Percentiles rank a stretch among this genome's conserved stretches.
These are phyloP conservation scores for Flaveria robusta DNA, from an alignment of 129 eudicot genomes.

Conservation along the genomic window DNA sequence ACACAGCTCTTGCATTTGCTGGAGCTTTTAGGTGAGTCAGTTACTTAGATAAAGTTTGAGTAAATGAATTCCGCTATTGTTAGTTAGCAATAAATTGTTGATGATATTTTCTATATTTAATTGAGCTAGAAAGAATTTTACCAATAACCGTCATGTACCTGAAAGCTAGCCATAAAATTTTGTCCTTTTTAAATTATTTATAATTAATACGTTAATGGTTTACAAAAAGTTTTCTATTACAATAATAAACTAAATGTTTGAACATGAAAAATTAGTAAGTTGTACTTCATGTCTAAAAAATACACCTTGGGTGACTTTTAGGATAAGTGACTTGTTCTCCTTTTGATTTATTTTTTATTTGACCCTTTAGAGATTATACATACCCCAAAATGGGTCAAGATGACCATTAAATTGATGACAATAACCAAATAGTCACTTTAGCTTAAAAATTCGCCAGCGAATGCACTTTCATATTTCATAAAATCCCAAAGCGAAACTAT, in stretches of 20 bases:
- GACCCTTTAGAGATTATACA: background rate
- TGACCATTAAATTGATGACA: background rate
- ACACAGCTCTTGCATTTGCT: constrained; percentile 97
- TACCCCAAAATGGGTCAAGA: background rate
- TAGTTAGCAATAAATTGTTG: background rate
- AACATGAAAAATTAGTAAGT: background rate
- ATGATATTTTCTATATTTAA: background rate
- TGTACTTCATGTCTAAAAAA: background rate
- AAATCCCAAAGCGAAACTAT: constrained; percentile 1
- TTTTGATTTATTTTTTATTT: background rate
- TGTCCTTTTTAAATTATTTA: background rate
- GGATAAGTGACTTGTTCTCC: background rate
- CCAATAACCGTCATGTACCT: background rate
- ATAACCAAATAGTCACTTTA: background rate
- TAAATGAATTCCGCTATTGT: background rate
- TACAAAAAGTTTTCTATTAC: background rate
- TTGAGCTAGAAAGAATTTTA: background rate
- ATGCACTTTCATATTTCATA: background rate
- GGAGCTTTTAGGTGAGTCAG: constrained; percentile 82
- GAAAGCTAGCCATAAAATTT: background rate
- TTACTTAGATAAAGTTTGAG: background rate
- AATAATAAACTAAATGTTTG: background rate
- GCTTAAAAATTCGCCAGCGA: background rate
- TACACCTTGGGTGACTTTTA: background rate
- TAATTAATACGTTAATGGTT: background rate